Percentiles rank a stretch among this genome's conserved stretches.
Evolutionary conservation across 805 yeast genomes (phyloP).

Genomic region (Lipomyces mesembrius): DNA sequence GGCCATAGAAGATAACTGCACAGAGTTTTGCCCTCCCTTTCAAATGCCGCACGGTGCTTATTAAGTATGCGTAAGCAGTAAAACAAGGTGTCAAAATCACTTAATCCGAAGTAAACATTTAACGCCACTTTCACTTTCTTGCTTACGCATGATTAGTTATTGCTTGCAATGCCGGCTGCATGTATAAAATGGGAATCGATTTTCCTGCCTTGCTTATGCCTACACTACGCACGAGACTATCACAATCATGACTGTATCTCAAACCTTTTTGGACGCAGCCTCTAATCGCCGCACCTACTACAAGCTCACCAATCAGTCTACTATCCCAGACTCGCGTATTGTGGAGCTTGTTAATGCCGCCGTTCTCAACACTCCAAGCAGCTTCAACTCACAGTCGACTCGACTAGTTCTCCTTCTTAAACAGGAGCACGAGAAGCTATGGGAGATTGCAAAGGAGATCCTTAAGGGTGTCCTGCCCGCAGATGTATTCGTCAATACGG

Average conservation of each 20-base stretch:
- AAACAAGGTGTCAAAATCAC: background rate
- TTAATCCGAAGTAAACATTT: background rate
- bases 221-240: background rate
- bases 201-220: too few relatives aligned
- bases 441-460: constrained; percentile 50
- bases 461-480: constrained; percentile 47
- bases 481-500: constrained; percentile 48
- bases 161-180: background rate
- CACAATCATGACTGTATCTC: background rate
- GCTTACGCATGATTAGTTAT: background rate
- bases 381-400: constrained; percentile 57
- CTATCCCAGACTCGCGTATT: constrained; percentile 51
- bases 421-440: constrained; percentile 55
- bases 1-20: too few relatives aligned
- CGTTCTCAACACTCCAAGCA: constrained; percentile 56
- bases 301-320: constrained; percentile 52
- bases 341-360: constrained; percentile 51
- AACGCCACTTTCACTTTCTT: background rate
- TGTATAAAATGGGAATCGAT: background rate
- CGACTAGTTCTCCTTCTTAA: constrained; percentile 54
- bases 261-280: constrained; percentile 37
- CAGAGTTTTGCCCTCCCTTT: background rate
- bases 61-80: background rate
- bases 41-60: background rate
- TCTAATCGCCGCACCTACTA: constrained; percentile 56